Percentiles rank a stretch among this genome's conserved stretches.
Evolutionary conservation across 2,329 filamentous ascomycete species (phyloP).

Genomic region (Fusarium compactum): DNA sequence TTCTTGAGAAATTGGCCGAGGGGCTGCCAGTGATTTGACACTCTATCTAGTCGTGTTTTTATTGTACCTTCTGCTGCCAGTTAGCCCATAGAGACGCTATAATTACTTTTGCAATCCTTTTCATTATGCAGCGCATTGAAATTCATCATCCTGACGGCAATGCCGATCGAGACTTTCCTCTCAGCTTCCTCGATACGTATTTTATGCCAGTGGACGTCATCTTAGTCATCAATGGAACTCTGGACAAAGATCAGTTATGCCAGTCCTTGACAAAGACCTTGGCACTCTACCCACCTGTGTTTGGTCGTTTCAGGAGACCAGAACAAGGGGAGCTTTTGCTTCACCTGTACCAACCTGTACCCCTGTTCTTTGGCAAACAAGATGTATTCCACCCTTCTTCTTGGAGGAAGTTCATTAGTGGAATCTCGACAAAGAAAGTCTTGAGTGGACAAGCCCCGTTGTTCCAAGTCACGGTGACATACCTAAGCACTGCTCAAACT

Average conservation of each 20-base stretch:
- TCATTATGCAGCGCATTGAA: background rate
- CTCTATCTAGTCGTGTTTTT: background rate
- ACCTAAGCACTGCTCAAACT: background rate
- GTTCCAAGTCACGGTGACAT: background rate
- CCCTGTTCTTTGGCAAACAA: background rate
- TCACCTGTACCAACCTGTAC: background rate
- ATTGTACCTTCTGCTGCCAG: background rate
- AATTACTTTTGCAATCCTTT: background rate
- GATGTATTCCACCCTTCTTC: background rate
- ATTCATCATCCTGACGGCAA: background rate
- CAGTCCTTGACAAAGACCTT: background rate
- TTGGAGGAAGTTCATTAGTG: background rate
- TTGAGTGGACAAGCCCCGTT: background rate
- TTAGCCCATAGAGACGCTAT: too few relatives aligned
- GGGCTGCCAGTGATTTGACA: background rate
- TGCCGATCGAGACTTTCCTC: background rate
- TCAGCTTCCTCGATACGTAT: background rate
- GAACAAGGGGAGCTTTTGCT: background rate
- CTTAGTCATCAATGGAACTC: background rate
- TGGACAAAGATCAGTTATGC: background rate
- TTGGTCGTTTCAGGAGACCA: background rate
- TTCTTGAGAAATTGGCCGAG: slow-evolving; percentile 1
- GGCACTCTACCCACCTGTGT: background rate
- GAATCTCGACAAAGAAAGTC: background rate
- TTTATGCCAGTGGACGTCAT: background rate